Evolutionary conservation across 352 stramenopile genomes (phyloP).

Genomic region (Pythium plurisporium): DNA sequence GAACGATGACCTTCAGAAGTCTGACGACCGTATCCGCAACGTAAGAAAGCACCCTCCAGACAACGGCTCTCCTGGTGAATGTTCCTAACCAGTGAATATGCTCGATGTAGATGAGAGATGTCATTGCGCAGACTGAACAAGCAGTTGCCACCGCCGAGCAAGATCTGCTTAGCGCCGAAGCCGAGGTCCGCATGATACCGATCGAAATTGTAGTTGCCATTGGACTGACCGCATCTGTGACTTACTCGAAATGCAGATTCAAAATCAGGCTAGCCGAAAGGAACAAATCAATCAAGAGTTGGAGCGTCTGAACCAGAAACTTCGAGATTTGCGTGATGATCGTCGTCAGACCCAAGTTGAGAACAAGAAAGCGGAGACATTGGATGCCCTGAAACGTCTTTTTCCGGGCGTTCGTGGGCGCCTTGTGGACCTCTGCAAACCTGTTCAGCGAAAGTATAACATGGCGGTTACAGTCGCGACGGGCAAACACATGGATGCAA

Average conservation of each 20-base stretch:
- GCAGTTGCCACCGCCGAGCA: constrained; percentile 50
- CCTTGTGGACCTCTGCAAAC: constrained; percentile 96
- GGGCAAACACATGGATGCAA: constrained; percentile 97
- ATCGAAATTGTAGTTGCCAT: too few relatives aligned
- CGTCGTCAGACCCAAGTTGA: constrained; percentile 91
- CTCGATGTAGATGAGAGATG: constrained; percentile 52
- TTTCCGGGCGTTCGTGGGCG: constrained; percentile 93
- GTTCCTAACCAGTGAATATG: not conserved
- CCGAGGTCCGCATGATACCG: constrained; percentile 32
- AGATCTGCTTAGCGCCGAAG: constrained; percentile 49
- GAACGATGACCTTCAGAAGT: constrained; percentile 50
- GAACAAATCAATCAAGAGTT: constrained; percentile 62
- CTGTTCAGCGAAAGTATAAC: constrained; percentile 95
- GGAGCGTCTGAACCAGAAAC: constrained; percentile 69
- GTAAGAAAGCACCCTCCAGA: constrained; percentile 22
- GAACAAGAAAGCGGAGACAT: constrained; percentile 62
- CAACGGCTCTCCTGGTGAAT: too few relatives aligned
- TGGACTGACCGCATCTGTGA: too few relatives aligned
- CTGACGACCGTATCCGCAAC: constrained; percentile 59
- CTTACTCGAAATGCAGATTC: constrained; percentile 34
- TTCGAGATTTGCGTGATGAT: constrained; percentile 92
- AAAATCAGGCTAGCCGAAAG: constrained; percentile 53
- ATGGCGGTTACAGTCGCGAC: constrained; percentile 96
- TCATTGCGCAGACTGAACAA: constrained; percentile 57
- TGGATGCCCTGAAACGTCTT: constrained; percentile 81